These are phyloP conservation scores for Cryphonectria naterciae DNA, from an alignment of 2,329 filamentous ascomycete genomes.

Conservation along the genomic window DNA sequence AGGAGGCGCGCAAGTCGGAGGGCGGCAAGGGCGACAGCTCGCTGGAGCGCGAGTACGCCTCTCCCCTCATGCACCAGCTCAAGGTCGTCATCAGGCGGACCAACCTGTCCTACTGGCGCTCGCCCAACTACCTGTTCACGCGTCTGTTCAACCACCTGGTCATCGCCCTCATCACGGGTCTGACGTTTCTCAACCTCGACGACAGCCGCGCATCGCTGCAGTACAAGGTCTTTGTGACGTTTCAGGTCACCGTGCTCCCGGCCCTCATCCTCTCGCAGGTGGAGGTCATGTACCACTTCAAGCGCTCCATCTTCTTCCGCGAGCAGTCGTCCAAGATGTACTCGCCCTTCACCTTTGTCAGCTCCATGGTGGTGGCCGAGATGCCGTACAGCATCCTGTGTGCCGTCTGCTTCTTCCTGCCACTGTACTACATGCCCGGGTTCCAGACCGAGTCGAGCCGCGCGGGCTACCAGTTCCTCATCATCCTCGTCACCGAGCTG, in stretches of 20 bases:
- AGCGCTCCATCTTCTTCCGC: slow-evolving; percentile 81
- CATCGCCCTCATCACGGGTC: slow-evolving; percentile 76
- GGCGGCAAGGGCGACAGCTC: slow-evolving; percentile 50
- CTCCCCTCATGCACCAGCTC: slow-evolving; percentile 78
- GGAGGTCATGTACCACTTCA: slow-evolving; percentile 81
- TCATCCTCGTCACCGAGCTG: slow-evolving; percentile 80
- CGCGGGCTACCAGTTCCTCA: slow-evolving; percentile 86
- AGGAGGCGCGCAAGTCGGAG: slow-evolving; percentile 56
- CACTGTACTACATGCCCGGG: slow-evolving; percentile 83
- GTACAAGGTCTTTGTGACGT: slow-evolving; percentile 86
- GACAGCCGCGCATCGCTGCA: slow-evolving; percentile 77
- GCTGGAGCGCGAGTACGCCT: slow-evolving; percentile 78
- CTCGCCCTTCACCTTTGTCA: slow-evolving; percentile 75
- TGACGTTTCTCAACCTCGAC: slow-evolving; percentile 79
- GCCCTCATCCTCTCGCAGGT: slow-evolving; percentile 83
- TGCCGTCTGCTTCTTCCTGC: slow-evolving; percentile 79
- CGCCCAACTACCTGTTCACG: slow-evolving; percentile 87
- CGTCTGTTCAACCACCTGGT: slow-evolving; percentile 82
- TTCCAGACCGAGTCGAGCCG: slow-evolving; percentile 65
- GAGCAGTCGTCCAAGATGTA: slow-evolving; percentile 88
- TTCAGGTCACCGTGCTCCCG: slow-evolving; percentile 84
- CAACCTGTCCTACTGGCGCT: slow-evolving; percentile 81
- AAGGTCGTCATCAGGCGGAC: slow-evolving; percentile 73
- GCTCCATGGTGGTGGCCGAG: slow-evolving; percentile 80
- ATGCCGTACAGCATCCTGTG: slow-evolving; percentile 83